Conservation (phyloP, 1,284 basidiomycete species). For the Puccinia triticina region DNA sequence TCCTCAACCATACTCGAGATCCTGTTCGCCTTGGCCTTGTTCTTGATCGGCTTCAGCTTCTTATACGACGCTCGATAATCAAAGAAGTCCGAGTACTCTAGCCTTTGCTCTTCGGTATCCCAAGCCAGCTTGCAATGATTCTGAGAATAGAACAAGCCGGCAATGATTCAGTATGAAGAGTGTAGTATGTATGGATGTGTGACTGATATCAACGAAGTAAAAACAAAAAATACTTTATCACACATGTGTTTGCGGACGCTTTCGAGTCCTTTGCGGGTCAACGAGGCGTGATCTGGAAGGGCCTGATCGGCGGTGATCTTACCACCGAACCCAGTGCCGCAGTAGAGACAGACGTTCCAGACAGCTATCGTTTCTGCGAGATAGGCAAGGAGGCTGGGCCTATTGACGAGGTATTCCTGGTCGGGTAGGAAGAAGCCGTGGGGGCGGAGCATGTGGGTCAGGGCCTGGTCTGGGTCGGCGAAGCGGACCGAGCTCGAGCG, state of each 20-base stretch:
- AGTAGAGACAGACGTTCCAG: slow-evolving; percentile 90
- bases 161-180: background rate
- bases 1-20: slow-evolving; percentile 55
- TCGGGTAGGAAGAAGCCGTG: slow-evolving; percentile 99
- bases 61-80: slow-evolving; percentile 80
- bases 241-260: slow-evolving; percentile 90
- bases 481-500: slow-evolving; percentile 1
- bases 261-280: slow-evolving; percentile 64
- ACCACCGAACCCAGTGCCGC: slow-evolving; percentile 62
- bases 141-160: slow-evolving; percentile 51
- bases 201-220: background rate
- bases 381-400: slow-evolving; percentile 78
- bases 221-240: slow-evolving; percentile 69
- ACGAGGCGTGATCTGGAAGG: slow-evolving; percentile 53
- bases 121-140: slow-evolving; percentile 93
- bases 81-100: slow-evolving; percentile 91
- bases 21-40: slow-evolving; percentile 52
- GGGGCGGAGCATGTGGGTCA: slow-evolving; percentile 76
- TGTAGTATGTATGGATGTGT: background rate
- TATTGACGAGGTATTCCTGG: slow-evolving; percentile 82
- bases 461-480: slow-evolving; percentile 60
- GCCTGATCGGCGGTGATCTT: slow-evolving; percentile 62
- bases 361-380: slow-evolving; percentile 92
- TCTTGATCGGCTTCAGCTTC: slow-evolving; percentile 6
- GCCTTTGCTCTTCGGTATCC: slow-evolving; percentile 74